phyloP scores from a whole-genome alignment of 2,329 filamentous ascomycete genomes.

The Xylaria sp. region DNA sequence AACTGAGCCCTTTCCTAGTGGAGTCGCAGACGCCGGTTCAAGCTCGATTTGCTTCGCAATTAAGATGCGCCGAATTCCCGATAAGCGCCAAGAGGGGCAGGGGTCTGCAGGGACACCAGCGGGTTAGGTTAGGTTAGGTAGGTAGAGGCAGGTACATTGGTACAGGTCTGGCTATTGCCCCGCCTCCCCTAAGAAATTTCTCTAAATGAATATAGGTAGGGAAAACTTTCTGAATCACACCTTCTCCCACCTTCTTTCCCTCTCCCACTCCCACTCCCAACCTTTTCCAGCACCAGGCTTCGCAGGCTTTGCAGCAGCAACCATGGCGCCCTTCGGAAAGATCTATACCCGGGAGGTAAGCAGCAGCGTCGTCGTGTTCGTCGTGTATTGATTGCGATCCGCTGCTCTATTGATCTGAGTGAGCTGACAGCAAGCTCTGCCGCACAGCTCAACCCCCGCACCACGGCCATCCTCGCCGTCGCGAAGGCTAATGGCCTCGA shows the following conservation, averaged over 20 bases:
- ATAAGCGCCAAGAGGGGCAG: not conserved
- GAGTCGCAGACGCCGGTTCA: constrained; percentile 18
- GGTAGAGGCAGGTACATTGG: constrained; percentile 10
- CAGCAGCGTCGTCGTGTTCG: constrained; percentile 27
- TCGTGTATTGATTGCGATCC: constrained; percentile 32
- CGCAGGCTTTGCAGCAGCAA: constrained; percentile 40
- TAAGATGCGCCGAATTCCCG: constrained; percentile 46
- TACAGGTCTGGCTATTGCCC: constrained; percentile 43
- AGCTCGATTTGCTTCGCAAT: constrained; percentile 39
- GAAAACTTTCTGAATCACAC: constrained; percentile 39
- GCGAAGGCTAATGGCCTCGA: constrained; percentile 98
- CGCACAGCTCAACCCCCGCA: constrained; percentile 85
- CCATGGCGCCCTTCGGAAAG: constrained; percentile 93
- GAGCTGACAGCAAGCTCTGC: constrained; percentile 48
- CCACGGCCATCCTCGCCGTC: constrained; percentile 87
- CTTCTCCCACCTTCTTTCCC: constrained; percentile 35
- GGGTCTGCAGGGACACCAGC: not conserved
- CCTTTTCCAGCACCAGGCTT: constrained; percentile 41
- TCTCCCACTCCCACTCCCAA: constrained; percentile 20
- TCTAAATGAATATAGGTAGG: constrained; percentile 26
- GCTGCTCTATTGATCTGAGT: constrained; percentile 23
- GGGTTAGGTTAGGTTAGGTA: no score
- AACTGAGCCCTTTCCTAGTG: constrained; percentile 16
- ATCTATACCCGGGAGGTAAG: constrained; percentile 87
- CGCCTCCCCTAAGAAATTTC: constrained; percentile 41